Conservation (phyloP, 2,329 filamentous ascomycete genomes). For the Orbilia brochopaga region DNA sequence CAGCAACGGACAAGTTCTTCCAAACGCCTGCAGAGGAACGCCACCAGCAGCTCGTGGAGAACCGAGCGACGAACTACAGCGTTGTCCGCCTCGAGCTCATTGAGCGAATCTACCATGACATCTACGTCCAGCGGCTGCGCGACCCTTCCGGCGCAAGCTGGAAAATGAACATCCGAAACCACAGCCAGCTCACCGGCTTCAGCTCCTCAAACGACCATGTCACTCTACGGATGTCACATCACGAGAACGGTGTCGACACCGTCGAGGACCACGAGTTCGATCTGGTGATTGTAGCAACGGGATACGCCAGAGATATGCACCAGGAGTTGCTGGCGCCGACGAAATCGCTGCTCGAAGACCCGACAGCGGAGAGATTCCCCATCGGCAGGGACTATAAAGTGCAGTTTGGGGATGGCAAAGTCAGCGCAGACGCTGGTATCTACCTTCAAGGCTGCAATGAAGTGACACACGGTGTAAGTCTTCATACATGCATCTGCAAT, state of each 20-base stretch:
- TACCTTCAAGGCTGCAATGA: conserved; percentile 97
- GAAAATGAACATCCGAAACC: conserved; percentile 79
- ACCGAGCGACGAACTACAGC: conserved; percentile 89
- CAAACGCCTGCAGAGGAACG: conserved; percentile 70
- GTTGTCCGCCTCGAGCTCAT: conserved; percentile 91
- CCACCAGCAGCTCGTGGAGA: conserved; percentile 67
- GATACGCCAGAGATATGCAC: conserved; percentile 80
- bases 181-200: conserved; percentile 70
- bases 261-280: conserved; percentile 67
- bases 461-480: conserved; percentile 83
- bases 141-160: conserved; percentile 74
- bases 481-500: not conserved
- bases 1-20: conserved; percentile 78
- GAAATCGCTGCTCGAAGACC: conserved; percentile 67
- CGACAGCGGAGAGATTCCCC: conserved; percentile 64
- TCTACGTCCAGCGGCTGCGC: conserved; percentile 82
- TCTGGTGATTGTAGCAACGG: conserved; percentile 84
- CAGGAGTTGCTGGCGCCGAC: conserved; percentile 74
- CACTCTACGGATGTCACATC: conserved; percentile 64
- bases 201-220: conserved; percentile 62
- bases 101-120: conserved; percentile 82
- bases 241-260: conserved; percentile 58
- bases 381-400: conserved; percentile 81
- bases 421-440: conserved; percentile 76
- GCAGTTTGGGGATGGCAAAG: conserved; percentile 70